Conservation (phyloP, 345 rosid genomes). For the Turritis glabra region DNA sequence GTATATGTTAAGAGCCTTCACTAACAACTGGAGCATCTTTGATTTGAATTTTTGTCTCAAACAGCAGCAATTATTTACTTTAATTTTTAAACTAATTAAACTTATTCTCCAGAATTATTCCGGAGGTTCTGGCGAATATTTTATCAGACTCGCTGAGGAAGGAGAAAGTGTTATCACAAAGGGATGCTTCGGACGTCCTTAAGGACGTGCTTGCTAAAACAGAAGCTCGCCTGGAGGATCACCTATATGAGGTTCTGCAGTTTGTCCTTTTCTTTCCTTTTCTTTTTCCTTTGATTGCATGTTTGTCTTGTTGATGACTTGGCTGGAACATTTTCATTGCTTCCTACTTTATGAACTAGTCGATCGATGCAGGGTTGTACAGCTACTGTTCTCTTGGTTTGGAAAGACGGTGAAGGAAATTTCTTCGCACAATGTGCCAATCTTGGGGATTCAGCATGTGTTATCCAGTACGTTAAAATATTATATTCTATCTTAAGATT, state of each 20-base stretch:
- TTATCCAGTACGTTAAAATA: constrained; percentile 61
- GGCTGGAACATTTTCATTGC: constrained; percentile 16
- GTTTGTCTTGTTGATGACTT: constrained; percentile 17
- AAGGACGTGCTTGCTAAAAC: constrained; percentile 71
- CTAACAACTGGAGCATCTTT: constrained; percentile 19
- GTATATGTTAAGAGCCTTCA: constrained; percentile 9
- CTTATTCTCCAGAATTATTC: constrained; percentile 63
- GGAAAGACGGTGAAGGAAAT: constrained; percentile 55
- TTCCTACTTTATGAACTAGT: constrained; percentile 18
- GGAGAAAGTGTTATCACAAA: constrained; percentile 64
- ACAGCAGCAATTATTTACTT: not conserved
- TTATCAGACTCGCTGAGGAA: constrained; percentile 67
- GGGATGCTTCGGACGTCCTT: constrained; percentile 87
- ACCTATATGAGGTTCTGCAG: constrained; percentile 77
- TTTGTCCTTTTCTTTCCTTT: constrained; percentile 9
- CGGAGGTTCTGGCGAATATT: constrained; percentile 68
- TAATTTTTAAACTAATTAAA: constrained; percentile 4
- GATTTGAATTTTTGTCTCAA: constrained; percentile 25
- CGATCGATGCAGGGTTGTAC: constrained; percentile 80
- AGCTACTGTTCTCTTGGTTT: constrained; percentile 86
- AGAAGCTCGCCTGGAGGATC: constrained; percentile 74
- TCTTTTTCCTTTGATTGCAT: constrained; percentile 16
- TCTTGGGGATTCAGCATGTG: constrained; percentile 92
- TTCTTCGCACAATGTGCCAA: constrained; percentile 90
- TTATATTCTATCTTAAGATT: constrained; percentile 24